Base-by-base conservation (phyloP, 352 stramenopile species). In the Phytophthora fragariaefolia region DNA sequence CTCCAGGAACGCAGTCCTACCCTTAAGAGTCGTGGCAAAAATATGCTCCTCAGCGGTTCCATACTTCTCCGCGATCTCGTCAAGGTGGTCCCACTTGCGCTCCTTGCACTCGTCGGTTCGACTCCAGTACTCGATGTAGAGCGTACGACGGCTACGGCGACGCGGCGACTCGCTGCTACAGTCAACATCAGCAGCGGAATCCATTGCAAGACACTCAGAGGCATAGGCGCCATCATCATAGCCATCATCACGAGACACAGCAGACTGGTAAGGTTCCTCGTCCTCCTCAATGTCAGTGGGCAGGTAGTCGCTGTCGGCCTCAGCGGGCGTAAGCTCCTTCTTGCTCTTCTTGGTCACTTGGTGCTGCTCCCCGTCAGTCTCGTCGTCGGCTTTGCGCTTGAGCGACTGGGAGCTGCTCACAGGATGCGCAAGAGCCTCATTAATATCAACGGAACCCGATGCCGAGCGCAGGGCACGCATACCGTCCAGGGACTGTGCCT, bases 81-180 rank as follows among this genome's bases (percentile, higher is more conserved):
- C 88, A 10, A 96, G 66, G 57, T 96, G 88, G 58, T 96, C 86
- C 88, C 88, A 96, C 61, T 96, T 96, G 62, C 86, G 85, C 60
- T 93, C 82, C 65, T 96, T 96, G 73, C 88, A 94, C 63, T 94
- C 88, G 69, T 94, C 85, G 0, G 88, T 92, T 28, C 88, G 84
- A 61, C 81, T 96, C 88, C 88, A 96, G 69, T 96, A 96, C 73
- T 96, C 86, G 40, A 95, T 88, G 77, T 93, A 92, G 43, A 96
- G 85, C 15, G 84, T 94, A 20, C 88, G 84, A 34, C 86, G 88
- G 69, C 73, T 91, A 51, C 45, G 58, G 22, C 28, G 58, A 10
- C 67, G 57, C 15, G 67, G 22, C 15, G n/a, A 47, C 15, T 69
- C 67, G 27, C 54, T 67, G 58, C 77, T 83, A 85, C 75, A 88